Evolutionary conservation across 2,329 filamentous ascomycete genomes (phyloP).

Genomic region (Talaromyces sp.): DNA sequence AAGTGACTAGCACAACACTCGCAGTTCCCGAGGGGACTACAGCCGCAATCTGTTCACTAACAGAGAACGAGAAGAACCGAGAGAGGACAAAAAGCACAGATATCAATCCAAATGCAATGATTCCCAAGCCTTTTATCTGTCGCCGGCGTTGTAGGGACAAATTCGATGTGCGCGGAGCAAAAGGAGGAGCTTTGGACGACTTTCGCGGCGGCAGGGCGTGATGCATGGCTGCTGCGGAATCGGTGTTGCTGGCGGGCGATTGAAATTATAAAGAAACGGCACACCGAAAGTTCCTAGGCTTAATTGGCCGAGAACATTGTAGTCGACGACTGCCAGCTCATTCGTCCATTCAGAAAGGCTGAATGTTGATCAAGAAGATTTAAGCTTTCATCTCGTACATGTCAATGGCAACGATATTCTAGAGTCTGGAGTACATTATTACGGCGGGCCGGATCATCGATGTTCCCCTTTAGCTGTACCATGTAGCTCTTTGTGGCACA

Average conservation of each 20-base stretch:
- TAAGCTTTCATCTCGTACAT: conserved; percentile 5
- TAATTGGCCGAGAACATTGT: conserved; percentile 8
- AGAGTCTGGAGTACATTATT: not conserved
- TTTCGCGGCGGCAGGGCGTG: conserved; percentile 86
- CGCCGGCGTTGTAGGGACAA: conserved; percentile 52
- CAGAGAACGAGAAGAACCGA: conserved; percentile 28
- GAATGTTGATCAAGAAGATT: not conserved
- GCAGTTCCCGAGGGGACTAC: conserved; percentile 36
- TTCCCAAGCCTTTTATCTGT: conserved; percentile 58
- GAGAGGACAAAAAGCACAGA: conserved; percentile 33
- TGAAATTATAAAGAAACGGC: not conserved
- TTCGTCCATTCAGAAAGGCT: not conserved
- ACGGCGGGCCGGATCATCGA: conserved; percentile 17
- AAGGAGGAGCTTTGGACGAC: conserved; percentile 70
- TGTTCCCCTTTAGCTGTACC: conserved; percentile 4
- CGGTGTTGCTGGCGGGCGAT: not conserved
- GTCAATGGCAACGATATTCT: not conserved
- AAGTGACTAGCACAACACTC: conserved; percentile 74
- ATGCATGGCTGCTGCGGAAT: conserved; percentile 59
- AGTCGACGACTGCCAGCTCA: conserved; percentile 3
- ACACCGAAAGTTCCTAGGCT: conserved; percentile 1
- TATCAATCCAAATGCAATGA: conserved; percentile 46
- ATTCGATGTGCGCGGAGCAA: conserved; percentile 48
- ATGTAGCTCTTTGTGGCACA: not conserved
- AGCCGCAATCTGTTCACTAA: conserved; percentile 24